Base-by-base conservation (phyloP, 1,139 yeast species). In the Hyphopichia khmerensis region DNA sequence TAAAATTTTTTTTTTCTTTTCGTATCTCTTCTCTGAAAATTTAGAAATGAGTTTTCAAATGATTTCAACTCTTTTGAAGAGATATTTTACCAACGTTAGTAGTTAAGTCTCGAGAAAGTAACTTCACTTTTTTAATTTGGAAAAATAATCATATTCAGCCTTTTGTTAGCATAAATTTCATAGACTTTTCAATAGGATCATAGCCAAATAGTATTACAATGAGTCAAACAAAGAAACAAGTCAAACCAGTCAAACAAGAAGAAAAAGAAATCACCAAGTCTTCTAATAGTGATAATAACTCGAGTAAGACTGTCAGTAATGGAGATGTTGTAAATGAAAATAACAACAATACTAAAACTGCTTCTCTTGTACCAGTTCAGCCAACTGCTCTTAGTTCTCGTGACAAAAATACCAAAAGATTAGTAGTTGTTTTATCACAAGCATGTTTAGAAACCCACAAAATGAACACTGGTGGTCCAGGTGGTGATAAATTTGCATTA, bases 401-500 rank as follows among this genome's bases (percentile, higher is more conserved):
- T 53, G 97, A 90, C 67, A 90, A 89, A 61, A 75, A 72, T 46
- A 84, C 96, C 17, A 82, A 87, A 62, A 78, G 99, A 57, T 76
- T 93, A 57, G 83, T 93, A 46, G 98, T 93, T 17, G 99, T 93
- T 19, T 77, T 93, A 43, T 84, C 96, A 8, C 95, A 90, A 60
- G 99, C 99, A 24, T 91, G 97, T 56, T 73, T 93, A 45, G 99
- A 93, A 62, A 91, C 98, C 13, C 95, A 91, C 63, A 91, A 89
- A 64, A 82, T 91, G 64, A 80, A 82, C 45, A 73, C 86, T 3
- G 82, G 88, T 10, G 80, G 84, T 8, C 79, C 87, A 23, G 90
- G 91, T 40, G 96, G 95, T 42, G 98, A 91, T 62, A 87, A 93
- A 62, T 93, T 86, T 59, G 97, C 96, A 0, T 71, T 93, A 49